Base-by-base conservation (phyloP, 2,329 filamentous ascomycete genomes). In the Colletotrichum lentis region DNA sequence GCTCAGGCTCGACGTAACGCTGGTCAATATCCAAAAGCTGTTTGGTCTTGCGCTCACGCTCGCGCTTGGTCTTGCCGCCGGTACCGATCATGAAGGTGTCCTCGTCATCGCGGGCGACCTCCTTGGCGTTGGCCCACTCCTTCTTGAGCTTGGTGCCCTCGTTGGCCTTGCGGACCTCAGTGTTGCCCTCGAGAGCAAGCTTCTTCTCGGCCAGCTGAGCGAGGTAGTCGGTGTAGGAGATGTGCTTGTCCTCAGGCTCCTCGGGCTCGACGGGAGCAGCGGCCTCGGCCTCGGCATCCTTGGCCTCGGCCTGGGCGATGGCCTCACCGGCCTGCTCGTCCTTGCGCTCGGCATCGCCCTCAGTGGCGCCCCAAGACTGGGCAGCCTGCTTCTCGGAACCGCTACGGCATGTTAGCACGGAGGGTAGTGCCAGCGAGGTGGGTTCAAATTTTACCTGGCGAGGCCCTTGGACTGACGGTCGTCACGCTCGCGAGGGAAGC, bases 41-140 rank as follows among this genome's bases (percentile, higher is more conserved):
- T 91, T 97, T 97, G 83, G 91, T 88, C 88, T 96, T 96, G 84
- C 91, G 91, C 85, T 95, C 91, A 78, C 93, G 93, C 85, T 95
- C 89, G 78, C 92, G 92, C 85, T 88, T 86, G 80, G 88, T 81
- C 90, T 97, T 97, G 83, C 90, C 91, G 71, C 84, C 85, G 73
- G 86, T 80, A 74, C 86, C 89, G 76, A 91, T 82, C 77, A 97
- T 91, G 88, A 92, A 97, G 74, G 91, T 89, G 75, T 93, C 89
- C 14, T 86, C 84, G 22, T 88, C 86, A 22, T 88, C 84, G 80
- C 91, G 90, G 77, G 82, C 78, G 65, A 91, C 83, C 67, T 86
- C 78, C 85, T 94, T 96, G 79, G 93, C 94, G 76, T 87, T 85
- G 76, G 91, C 92, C 92, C 94, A 97, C 88, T 97, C 96, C 88